Percentiles rank a stretch among this genome's conserved stretches.
Evolutionary conservation across 1,139 yeast species (phyloP).

Genomic region (Candida sojae): DNA sequence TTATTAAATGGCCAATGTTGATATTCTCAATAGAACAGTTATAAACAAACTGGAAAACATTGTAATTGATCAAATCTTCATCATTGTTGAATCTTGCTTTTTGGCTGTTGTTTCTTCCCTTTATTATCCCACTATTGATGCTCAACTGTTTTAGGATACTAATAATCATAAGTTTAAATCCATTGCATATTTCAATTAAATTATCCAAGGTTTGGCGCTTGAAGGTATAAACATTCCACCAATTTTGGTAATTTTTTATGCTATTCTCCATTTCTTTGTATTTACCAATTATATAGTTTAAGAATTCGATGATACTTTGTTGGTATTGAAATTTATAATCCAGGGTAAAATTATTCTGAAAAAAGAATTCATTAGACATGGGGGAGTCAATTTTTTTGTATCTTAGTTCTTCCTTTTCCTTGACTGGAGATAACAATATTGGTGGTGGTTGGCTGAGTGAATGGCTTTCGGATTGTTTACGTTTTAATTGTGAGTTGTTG

Average conservation of each 20-base stretch:
- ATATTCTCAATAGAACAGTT: conserved; percentile 17
- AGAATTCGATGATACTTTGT: conserved; percentile 13
- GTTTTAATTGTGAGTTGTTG: conserved; percentile 4
- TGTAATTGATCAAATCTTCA: conserved; percentile 10
- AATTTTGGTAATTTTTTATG: conserved; percentile 4
- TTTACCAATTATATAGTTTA: conserved; percentile 12
- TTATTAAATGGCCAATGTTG: conserved; percentile 19
- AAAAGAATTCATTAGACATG: conserved; percentile 8
- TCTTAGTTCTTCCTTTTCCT: conserved; percentile 2
- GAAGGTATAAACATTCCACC: conserved; percentile 10
- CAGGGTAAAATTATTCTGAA: conserved; percentile 4
- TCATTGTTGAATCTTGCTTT: conserved; percentile 5
- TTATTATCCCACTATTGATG: conserved; percentile 6
- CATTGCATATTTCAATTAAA: conserved; percentile 8
- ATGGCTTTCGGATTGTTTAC: conserved; percentile 3
- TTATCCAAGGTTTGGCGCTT: conserved; percentile 12
- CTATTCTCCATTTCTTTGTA: conserved; percentile 12
- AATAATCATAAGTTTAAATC: conserved; percentile 11
- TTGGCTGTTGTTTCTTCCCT: not conserved
- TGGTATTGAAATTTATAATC: conserved; percentile 12
- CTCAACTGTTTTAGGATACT: conserved; percentile 11
- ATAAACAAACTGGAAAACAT: conserved; percentile 20
- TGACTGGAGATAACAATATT: conserved; percentile 3
- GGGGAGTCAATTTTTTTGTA: conserved; percentile 8
- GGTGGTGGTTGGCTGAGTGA: conserved; percentile 3